These are phyloP conservation scores for Theobroma grandiflorum DNA, from an alignment of 441 rosid species.

Conservation along the genomic window DNA sequence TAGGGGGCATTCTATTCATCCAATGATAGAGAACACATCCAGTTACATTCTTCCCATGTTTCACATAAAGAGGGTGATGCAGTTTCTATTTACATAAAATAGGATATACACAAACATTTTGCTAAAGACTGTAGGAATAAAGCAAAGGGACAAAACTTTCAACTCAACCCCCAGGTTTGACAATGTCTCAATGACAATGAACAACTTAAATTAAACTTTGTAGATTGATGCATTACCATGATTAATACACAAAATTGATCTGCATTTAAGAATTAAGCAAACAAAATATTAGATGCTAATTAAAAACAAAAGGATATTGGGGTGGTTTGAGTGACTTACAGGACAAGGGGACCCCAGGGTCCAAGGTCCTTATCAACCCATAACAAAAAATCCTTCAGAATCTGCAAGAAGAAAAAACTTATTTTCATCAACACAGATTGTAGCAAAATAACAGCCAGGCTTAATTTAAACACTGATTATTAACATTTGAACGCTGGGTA, in stretches of 20 bases:
- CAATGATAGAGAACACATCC: neutral
- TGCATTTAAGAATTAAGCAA: neutral
- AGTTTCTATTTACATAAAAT: neutral
- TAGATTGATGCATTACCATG: neutral
- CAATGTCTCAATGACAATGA: neutral
- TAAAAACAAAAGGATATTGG: neutral
- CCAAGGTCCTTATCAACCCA: constrained; percentile 98
- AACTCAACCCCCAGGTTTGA: neutral
- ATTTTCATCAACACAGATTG: constrained; percentile 17
- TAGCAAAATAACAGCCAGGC: neutral
- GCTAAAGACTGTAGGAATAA: neutral
- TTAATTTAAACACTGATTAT: neutral
- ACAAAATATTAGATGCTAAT: neutral
- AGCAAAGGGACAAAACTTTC: constrained; percentile 9
- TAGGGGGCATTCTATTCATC: neutral
- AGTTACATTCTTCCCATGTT: neutral
- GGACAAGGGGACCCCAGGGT: constrained; percentile 92
- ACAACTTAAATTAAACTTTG: constrained; percentile 6
- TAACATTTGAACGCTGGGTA: neutral
- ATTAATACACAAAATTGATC: neutral
- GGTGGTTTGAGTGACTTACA: constrained; percentile 61
- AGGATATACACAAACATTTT: neutral
- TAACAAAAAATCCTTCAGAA: constrained; percentile 85
- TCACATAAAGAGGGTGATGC: neutral
- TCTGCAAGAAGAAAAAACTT: constrained; percentile 51